phyloP scores from a whole-genome alignment of 306 rosid species.

The Sicyos edulis region DNA sequence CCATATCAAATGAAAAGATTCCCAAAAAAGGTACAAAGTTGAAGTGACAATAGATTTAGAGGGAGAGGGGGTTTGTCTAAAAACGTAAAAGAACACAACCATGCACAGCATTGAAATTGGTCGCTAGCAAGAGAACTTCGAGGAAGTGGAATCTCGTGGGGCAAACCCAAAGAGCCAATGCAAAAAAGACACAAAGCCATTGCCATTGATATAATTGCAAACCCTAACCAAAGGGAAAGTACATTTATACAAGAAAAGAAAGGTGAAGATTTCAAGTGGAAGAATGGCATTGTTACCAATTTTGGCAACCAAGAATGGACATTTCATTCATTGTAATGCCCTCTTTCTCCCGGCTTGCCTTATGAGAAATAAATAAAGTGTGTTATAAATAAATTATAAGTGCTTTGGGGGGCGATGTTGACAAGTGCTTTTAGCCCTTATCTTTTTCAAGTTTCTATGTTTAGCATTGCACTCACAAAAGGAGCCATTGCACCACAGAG shows the following conservation, averaged over 20 bases:
- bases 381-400: too few relatives aligned
- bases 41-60: slow-evolving; percentile 16
- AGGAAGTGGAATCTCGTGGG: not conserved
- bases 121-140: not conserved
- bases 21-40: slow-evolving; percentile 5
- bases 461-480: slow-evolving; percentile 83
- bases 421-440: slow-evolving; percentile 54
- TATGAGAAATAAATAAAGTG: too few relatives aligned
- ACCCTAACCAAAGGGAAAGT: not conserved
- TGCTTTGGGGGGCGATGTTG: slow-evolving; percentile 25
- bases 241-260: slow-evolving; percentile 50
- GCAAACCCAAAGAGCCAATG: not conserved
- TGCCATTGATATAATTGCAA: not conserved
- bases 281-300: slow-evolving; percentile 37
- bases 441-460: slow-evolving; percentile 60
- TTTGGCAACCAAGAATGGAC: slow-evolving; percentile 64
- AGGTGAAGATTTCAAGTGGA: slow-evolving; percentile 41
- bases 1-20: slow-evolving; percentile 10
- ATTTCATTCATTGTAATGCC: slow-evolving; percentile 21
- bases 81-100: slow-evolving; percentile 17
- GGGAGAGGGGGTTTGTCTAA: not conserved
- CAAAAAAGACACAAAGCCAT: not conserved
- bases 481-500: slow-evolving; percentile 43
- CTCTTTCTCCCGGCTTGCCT: not conserved
- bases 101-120: slow-evolving; percentile 10